Percentiles rank a stretch among this genome's conserved stretches.
These are phyloP conservation scores for Dinochytrium kinnereticum DNA, from an alignment of 371 early-diverging fungal species.

Conservation along the genomic window DNA sequence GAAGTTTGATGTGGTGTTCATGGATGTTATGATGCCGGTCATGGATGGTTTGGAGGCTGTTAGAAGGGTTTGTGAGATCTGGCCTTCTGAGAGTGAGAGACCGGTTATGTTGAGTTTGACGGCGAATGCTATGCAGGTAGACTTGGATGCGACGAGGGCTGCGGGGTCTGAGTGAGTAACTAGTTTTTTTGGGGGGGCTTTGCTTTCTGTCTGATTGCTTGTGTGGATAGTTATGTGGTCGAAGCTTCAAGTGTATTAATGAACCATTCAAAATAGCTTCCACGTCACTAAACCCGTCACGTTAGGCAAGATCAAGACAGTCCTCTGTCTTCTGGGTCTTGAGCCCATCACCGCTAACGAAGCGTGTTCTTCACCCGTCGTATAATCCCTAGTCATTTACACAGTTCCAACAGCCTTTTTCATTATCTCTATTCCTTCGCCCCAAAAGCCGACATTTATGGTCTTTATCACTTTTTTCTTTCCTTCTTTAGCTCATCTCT, in stretches of 20 bases:
- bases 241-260: no score
- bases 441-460: no score
- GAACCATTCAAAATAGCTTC: no score
- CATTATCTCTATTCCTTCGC: no score
- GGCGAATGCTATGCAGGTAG: constrained; percentile 11
- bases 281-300: constrained; percentile 10
- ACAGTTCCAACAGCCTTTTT: no score
- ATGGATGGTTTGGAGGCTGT: constrained; percentile 10
- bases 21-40: constrained; percentile 13
- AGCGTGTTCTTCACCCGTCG: no score
- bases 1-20: constrained; percentile 2
- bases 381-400: no score
- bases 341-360: no score
- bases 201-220: neutral
- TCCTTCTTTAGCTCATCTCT: no score
- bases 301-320: neutral
- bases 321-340: constrained; percentile 1
- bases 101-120: neutral
- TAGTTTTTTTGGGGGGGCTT: neutral
- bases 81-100: neutral
- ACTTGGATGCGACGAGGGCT: neutral
- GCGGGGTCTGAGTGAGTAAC: constrained; percentile 4
- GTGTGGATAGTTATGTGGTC: no score
- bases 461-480: no score
- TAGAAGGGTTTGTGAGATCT: neutral